Evolutionary conservation across 1,284 basidiomycete species (phyloP).

Genomic region (Cutaneotrichosporon sp.): DNA sequence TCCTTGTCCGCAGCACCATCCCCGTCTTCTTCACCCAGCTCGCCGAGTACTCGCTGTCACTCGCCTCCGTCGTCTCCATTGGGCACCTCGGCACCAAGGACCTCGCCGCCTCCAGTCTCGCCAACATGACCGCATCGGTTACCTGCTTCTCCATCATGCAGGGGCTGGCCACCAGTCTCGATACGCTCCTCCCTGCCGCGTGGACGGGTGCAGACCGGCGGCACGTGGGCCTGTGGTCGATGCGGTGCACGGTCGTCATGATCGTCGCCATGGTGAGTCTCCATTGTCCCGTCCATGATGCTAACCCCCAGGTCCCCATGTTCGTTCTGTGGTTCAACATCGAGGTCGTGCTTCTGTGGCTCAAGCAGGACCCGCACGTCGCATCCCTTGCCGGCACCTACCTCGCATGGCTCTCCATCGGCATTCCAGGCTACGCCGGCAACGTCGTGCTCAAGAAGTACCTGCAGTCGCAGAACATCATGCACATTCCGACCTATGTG

Average conservation of each 20-base stretch:
- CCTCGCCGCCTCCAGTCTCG: constrained; percentile 66
- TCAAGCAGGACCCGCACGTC: constrained; percentile 82
- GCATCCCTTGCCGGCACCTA: constrained; percentile 75
- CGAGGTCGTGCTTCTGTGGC: constrained; percentile 70
- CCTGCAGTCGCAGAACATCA: constrained; percentile 84
- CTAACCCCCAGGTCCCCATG: constrained; percentile 44
- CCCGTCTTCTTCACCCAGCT: constrained; percentile 53
- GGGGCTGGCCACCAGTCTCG: constrained; percentile 79
- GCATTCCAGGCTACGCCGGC: constrained; percentile 76
- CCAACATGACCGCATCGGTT: constrained; percentile 41
- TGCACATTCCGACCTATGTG: constrained; percentile 82
- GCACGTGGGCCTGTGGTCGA: constrained; percentile 85
- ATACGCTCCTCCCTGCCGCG: constrained; percentile 85
- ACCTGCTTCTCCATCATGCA: constrained; percentile 74
- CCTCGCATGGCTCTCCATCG: constrained; percentile 73
- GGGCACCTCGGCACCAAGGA: constrained; percentile 72
- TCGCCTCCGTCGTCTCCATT: constrained; percentile 66
- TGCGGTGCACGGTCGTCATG: constrained; percentile 77
- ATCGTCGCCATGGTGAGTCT: constrained; percentile 53
- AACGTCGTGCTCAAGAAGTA: constrained; percentile 55
- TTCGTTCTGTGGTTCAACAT: constrained; percentile 70
- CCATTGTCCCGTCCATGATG: constrained; percentile 57
- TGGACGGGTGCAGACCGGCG: constrained; percentile 83
- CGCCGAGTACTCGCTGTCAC: constrained; percentile 53
- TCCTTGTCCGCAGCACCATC: constrained; percentile 43